phyloP scores from a whole-genome alignment of 2,329 filamentous ascomycete genomes.

The Cladosporium halotolerans region DNA sequence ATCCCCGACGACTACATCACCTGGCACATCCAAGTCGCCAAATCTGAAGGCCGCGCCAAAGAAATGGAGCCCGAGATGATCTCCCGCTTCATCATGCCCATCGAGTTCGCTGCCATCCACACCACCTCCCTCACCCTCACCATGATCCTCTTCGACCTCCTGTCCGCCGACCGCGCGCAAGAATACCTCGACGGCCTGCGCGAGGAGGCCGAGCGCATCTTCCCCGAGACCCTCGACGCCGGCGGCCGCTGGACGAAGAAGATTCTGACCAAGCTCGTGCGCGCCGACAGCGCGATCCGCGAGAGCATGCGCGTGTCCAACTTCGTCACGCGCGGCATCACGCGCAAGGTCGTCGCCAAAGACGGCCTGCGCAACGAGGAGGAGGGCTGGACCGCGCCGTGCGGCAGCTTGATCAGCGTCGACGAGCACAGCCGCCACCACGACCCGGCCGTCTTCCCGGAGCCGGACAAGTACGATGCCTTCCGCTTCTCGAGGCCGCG shows the following conservation, averaged over 20 bases:
- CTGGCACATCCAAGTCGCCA: slow-evolving; percentile 51
- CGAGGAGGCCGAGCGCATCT: slow-evolving; percentile 24
- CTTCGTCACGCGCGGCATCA: slow-evolving; percentile 19
- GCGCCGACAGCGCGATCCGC: slow-evolving; percentile 26
- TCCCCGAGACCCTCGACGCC: slow-evolving; percentile 4
- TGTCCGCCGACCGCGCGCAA: slow-evolving; percentile 34
- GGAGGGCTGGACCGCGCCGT: slow-evolving; percentile 21
- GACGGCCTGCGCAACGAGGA: slow-evolving; percentile 22
- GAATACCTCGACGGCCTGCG: slow-evolving; percentile 31
- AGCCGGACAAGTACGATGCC: slow-evolving; percentile 26
- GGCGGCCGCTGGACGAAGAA: slow-evolving; percentile 21
- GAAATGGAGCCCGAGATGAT: slow-evolving; percentile 46
- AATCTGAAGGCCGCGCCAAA: slow-evolving; percentile 35
- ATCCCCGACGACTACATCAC: slow-evolving; percentile 53
- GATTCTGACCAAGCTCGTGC: slow-evolving; percentile 21
- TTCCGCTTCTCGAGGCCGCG: slow-evolving; percentile 26
- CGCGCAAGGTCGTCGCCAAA: slow-evolving; percentile 23
- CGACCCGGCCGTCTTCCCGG: slow-evolving; percentile 26
- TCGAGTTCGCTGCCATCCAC: slow-evolving; percentile 56
- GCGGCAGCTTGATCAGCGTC: slow-evolving; percentile 17
- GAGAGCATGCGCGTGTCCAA: slow-evolving; percentile 27
- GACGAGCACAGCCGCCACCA: slow-evolving; percentile 22
- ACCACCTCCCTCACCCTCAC: slow-evolving; percentile 50
- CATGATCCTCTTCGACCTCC: slow-evolving; percentile 43
- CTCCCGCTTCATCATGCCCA: slow-evolving; percentile 47